Percentiles rank a stretch among this genome's conserved stretches.
Conservation (phyloP, 495 filamentous ascomycete genomes). For the Penicillium parvum region DNA sequence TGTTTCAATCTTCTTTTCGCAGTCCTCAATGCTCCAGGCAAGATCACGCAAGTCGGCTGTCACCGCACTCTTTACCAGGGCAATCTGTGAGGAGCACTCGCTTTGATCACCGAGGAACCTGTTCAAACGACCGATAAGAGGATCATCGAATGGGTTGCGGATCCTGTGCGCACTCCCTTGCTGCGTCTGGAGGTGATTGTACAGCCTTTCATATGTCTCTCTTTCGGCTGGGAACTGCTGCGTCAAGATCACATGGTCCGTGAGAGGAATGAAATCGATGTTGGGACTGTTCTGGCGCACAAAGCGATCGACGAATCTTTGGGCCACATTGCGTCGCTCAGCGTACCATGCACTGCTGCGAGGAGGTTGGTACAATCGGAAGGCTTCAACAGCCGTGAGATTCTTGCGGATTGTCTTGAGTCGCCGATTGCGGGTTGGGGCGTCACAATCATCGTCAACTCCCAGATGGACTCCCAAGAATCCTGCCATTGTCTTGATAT, state of each 20-base stretch:
- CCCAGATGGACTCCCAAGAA: constrained; percentile 55
- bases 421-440: constrained; percentile 31
- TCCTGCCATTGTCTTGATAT: constrained; percentile 54
- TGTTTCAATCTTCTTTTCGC: not conserved
- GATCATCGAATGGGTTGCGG: constrained; percentile 12
- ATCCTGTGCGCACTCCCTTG: constrained; percentile 38
- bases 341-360: constrained; percentile 50
- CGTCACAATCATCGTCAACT: constrained; percentile 42
- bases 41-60: not conserved
- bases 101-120: constrained; percentile 26
- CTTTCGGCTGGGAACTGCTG: constrained; percentile 37
- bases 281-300: constrained; percentile 48
- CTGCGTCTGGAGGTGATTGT: constrained; percentile 38
- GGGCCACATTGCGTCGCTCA: constrained; percentile 45
- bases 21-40: constrained; percentile 4
- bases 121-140: constrained; percentile 35
- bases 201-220: constrained; percentile 45
- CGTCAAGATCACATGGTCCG: constrained; percentile 35
- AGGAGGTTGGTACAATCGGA: constrained; percentile 39
- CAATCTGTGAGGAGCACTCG: not conserved
- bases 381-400: constrained; percentile 40
- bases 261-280: constrained; percentile 39
- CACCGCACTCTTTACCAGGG: not conserved
- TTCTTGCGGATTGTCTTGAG: constrained; percentile 20
- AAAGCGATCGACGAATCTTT: constrained; percentile 51